phyloP scores from a whole-genome alignment of 1,284 basidiomycete genomes.

The Caloboletus firmus region DNA sequence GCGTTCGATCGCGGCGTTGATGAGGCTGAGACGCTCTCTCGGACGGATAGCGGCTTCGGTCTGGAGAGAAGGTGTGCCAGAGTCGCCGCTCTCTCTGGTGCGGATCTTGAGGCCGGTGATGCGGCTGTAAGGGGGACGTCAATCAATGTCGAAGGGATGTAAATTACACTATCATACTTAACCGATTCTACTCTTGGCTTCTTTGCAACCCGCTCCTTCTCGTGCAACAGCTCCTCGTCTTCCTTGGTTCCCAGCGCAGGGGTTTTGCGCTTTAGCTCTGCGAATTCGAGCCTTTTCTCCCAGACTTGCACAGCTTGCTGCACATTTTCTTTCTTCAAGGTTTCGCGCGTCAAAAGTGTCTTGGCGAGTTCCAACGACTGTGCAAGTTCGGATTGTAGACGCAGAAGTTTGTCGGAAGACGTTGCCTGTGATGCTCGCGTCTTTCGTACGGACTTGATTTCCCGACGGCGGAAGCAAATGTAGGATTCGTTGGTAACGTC shows the following conservation, averaged over 20 bases:
- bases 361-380: slow-evolving; percentile 74
- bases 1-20: slow-evolving; percentile 68
- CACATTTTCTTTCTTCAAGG: slow-evolving; percentile 65
- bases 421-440: slow-evolving; percentile 89
- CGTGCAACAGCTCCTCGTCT: slow-evolving; percentile 82
- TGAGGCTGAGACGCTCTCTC: slow-evolving; percentile 61
- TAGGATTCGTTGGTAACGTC: slow-evolving; percentile 93
- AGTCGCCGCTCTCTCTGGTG: slow-evolving; percentile 42
- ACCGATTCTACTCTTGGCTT: slow-evolving; percentile 46
- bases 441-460: slow-evolving; percentile 93
- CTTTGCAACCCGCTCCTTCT: slow-evolving; percentile 70
- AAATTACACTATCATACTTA: slow-evolving; percentile 37
- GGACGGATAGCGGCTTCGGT: slow-evolving; percentile 56
- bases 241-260: slow-evolving; percentile 66
- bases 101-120: slow-evolving; percentile 52
- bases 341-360: slow-evolving; percentile 71
- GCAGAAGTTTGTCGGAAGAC: slow-evolving; percentile 84
- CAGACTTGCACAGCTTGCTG: slow-evolving; percentile 68
- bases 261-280: slow-evolving; percentile 79
- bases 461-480: slow-evolving; percentile 95
- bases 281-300: slow-evolving; percentile 75
- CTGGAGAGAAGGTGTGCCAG: slow-evolving; percentile 43
- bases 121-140: slow-evolving; percentile 37
- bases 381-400: slow-evolving; percentile 76
- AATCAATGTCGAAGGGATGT: background rate